phyloP scores from a whole-genome alignment of 139 green algal genomes.

The Chara braunii region DNA sequence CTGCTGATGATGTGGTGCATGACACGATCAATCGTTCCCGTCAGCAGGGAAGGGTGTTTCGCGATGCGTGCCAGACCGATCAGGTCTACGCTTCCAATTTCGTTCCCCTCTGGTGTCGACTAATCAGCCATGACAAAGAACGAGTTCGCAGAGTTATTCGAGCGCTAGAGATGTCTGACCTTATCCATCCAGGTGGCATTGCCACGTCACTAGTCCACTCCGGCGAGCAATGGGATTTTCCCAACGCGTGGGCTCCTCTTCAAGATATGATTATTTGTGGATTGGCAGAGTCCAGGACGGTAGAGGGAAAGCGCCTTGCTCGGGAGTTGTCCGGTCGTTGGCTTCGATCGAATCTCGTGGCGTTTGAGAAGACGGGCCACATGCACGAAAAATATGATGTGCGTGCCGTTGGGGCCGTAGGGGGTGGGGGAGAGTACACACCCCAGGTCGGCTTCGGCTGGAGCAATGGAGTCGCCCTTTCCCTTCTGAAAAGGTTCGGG shows the following conservation, averaged over 20 bases:
- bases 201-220: conserved; percentile 53
- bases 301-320: not conserved
- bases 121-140: not conserved
- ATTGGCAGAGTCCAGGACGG: not conserved
- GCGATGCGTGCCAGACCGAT: too few species aligned
- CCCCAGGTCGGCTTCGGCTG: conserved; percentile 41
- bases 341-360: not conserved
- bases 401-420: not conserved
- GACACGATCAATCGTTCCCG: too few species aligned
- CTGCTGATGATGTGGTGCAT: too few species aligned
- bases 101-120: conserved; percentile 71
- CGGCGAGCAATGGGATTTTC: conserved; percentile 89
- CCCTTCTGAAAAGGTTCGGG: conserved; percentile 18
- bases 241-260: conserved; percentile 87
- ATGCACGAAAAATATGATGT: conserved; percentile 48
- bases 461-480: conserved; percentile 26
- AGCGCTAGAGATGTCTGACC: conserved; percentile 35
- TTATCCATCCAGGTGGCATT: conserved; percentile 54
- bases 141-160: conserved; percentile 9
- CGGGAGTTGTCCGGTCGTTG: conserved; percentile 7
- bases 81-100: conserved; percentile 68
- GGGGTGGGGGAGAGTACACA: conserved; percentile 44
- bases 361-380: conserved; percentile 10
- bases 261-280: conserved; percentile 66
- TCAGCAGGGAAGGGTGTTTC: too few species aligned